A percentile compares a stretch with the other conserved stretches of the same genome.
These are phyloP conservation scores for Rutstroemia sp. DNA, from an alignment of 2,329 filamentous ascomycete species.

Conservation along the genomic window DNA sequence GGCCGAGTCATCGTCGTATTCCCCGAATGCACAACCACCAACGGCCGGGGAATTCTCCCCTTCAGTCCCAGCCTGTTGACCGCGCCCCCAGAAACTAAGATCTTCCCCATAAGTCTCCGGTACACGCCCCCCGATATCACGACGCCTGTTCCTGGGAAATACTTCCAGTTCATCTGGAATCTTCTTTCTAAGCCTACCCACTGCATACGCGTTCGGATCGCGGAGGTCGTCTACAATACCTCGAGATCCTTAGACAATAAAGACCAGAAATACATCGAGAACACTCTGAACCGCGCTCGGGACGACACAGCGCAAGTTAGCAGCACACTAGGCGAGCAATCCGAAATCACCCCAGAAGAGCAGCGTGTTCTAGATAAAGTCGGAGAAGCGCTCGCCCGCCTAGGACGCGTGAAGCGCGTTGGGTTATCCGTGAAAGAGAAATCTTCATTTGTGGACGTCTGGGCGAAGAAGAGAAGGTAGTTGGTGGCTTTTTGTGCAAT, in stretches of 20 bases:
- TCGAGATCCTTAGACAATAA: slow-evolving; percentile 28
- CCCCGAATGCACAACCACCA: slow-evolving; percentile 90
- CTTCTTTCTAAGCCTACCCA: slow-evolving; percentile 79
- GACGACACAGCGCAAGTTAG: slow-evolving; percentile 26
- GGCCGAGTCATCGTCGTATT: slow-evolving; percentile 77
- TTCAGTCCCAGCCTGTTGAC: slow-evolving; percentile 71
- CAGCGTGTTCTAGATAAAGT: slow-evolving; percentile 68
- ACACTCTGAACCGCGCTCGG: slow-evolving; percentile 22
- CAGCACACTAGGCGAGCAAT: slow-evolving; percentile 23
- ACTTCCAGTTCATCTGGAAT: slow-evolving; percentile 73
- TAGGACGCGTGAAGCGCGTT: slow-evolving; percentile 84
- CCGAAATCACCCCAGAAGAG: slow-evolving; percentile 43
- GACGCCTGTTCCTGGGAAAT: slow-evolving; percentile 74
- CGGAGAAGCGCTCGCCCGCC: slow-evolving; percentile 75
- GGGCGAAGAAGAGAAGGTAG: slow-evolving; percentile 38
- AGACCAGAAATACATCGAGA: slow-evolving; percentile 27
- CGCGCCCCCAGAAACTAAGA: slow-evolving; percentile 58
- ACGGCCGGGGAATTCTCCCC: slow-evolving; percentile 82
- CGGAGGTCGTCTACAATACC: slow-evolving; percentile 59
- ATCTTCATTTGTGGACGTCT: slow-evolving; percentile 68
- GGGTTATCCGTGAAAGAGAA: slow-evolving; percentile 81
- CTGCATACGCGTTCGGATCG: slow-evolving; percentile 84
- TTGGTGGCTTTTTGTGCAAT: neutral
- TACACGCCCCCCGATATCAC: slow-evolving; percentile 88
- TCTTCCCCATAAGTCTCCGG: slow-evolving; percentile 85